These are phyloP conservation scores for Ustilago esculenta DNA, from an alignment of 1,284 basidiomycete species.

Conservation along the genomic window DNA sequence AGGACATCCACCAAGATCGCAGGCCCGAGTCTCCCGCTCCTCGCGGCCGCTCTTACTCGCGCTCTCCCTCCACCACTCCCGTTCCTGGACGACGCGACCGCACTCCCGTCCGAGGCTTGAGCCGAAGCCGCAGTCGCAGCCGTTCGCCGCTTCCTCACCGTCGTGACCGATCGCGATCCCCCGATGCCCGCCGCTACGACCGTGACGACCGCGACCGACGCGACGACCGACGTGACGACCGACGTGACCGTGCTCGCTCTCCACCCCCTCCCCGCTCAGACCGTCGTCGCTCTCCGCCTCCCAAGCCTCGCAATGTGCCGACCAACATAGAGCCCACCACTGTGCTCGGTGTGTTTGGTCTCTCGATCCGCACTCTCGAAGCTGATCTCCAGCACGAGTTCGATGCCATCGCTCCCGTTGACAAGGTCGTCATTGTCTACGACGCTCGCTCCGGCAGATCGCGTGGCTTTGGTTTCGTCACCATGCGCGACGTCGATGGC, in stretches of 20 bases:
- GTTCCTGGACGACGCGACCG: constrained; percentile 28
- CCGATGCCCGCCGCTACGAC: constrained; percentile 28
- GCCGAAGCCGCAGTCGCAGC: constrained; percentile 24
- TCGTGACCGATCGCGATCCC: constrained; percentile 44
- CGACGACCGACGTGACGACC: constrained; percentile 11
- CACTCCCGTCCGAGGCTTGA: constrained; percentile 8
- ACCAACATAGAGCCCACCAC: constrained; percentile 78
- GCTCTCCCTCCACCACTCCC: constrained; percentile 42
- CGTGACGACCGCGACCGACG: constrained; percentile 21
- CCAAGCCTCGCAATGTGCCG: constrained; percentile 39
- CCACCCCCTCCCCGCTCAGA: constrained; percentile 33
- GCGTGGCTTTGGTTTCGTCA: constrained; percentile 96
- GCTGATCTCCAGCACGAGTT: constrained; percentile 95
- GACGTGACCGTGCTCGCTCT: constrained; percentile 38
- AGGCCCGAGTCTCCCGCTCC: constrained; percentile 24
- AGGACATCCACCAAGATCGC: constrained; percentile 44
- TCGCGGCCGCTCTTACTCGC: constrained; percentile 44
- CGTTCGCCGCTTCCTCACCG: constrained; percentile 20
- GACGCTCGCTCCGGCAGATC: constrained; percentile 97
- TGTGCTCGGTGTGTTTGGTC: constrained; percentile 93
- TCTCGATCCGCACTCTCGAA: constrained; percentile 93
- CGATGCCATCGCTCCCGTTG: constrained; percentile 83
- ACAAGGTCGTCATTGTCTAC: constrained; percentile 94
- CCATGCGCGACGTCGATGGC: constrained; percentile 86
- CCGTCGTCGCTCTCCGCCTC: constrained; percentile 37